Base-by-base conservation (phyloP, 1,139 yeast species). In the Petasospora rhodanensis region DNA sequence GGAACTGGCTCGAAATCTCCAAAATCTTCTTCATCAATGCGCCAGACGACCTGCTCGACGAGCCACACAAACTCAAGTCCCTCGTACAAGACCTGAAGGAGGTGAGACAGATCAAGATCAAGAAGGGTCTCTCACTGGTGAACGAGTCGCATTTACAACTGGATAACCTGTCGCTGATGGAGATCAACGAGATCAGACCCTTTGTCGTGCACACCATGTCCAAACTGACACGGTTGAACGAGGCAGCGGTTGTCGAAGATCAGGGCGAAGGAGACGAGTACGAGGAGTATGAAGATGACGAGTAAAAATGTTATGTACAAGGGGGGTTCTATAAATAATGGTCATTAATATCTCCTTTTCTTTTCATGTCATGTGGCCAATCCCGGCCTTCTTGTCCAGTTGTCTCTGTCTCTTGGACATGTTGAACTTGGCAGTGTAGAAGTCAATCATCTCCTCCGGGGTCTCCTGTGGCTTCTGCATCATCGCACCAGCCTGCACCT, bases 161-260 rank as follows among this genome's bases (percentile, higher is more conserved):
- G 59, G 91, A 87, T 49, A 89, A 93, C 22, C 60, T 91, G 34
- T 83, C 95, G 3, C 57, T 79, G 24, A 56, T 87, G 68, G 98
- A 91, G 56, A 78, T 91, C 43, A 87, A 87, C 55, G 96, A 87
- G 53, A 64, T 89, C 31, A 61, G 97, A 42, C 94, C 96, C 3
- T 83, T 87, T 52, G 78, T 87, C 23, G 66, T 79, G 13, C 64
- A 68, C 9, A 83, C 85, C 4, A 91, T 91, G 97, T 79, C 80
- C 43, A 79, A 79, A 47, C 60, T 91, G 44, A 64, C 80, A 29
- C 62, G 65, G 27, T 50, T 81, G 14, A 74, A 76, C 37, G 70
- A 64, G 12, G 59, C 72, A 2, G 59, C 59, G 9, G 59, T 47
- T 12, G 56, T 24, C 9, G 40, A 30, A 11, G 41, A 34, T 2